Conservation (phyloP, 2,329 filamentous ascomycete species). For the Ophiostoma ulmi region DNA sequence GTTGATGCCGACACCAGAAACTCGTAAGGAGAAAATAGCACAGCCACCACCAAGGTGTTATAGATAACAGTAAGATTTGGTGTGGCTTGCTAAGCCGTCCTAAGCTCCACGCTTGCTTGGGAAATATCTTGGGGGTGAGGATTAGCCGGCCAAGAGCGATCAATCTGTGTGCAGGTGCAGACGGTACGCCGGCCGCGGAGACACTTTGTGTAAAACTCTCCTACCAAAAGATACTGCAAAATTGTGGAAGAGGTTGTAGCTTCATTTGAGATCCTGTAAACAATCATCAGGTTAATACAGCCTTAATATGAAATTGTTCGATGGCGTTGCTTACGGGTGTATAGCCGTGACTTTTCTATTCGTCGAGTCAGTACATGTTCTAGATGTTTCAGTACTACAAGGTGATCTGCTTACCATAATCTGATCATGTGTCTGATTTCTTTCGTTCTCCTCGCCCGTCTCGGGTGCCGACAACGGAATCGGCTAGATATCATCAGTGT, state of each 20-base stretch:
- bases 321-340: background rate
- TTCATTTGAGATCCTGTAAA: constrained; percentile 19
- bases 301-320: background rate
- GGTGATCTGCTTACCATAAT: background rate
- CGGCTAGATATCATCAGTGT: background rate
- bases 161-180: constrained; percentile 22
- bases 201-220: constrained; percentile 10
- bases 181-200: constrained; percentile 23
- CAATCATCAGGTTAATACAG: background rate
- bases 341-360: background rate
- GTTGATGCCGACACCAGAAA: constrained; percentile 22
- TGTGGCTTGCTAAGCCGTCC: constrained; percentile 24
- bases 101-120: constrained; percentile 22
- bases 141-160: constrained; percentile 17
- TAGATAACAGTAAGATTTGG: constrained; percentile 22
- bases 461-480: background rate
- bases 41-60: constrained; percentile 23
- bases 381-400: no score
- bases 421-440: background rate
- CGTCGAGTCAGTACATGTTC: background rate
- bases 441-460: background rate
- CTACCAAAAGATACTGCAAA: constrained; percentile 23
- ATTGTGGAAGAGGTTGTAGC: constrained; percentile 24
- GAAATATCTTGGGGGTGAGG: constrained; percentile 23
- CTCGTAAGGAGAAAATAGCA: constrained; percentile 23